These are phyloP conservation scores for Saturnispora mendoncae DNA, from an alignment of 805 yeast genomes.

Conservation along the genomic window DNA sequence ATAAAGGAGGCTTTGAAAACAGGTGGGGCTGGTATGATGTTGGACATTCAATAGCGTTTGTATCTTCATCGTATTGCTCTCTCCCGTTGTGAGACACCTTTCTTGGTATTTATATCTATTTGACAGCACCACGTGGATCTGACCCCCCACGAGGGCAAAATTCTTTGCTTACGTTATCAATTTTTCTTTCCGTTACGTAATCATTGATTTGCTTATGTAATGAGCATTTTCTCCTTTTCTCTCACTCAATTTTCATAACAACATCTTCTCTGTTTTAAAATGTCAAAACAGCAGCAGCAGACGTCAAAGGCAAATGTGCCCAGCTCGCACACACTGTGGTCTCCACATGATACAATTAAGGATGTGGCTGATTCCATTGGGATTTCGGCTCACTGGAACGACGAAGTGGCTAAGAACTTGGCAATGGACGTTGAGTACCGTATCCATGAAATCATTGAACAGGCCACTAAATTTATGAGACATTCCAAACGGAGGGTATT, in stretches of 20 bases:
- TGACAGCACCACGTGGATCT: too few species aligned
- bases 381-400: constrained; percentile 56
- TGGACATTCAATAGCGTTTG: too few species aligned
- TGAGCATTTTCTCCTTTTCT: too few species aligned
- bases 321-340: constrained; percentile 87
- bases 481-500: constrained; percentile 80
- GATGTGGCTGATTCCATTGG: constrained; percentile 95
- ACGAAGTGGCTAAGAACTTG: constrained; percentile 85
- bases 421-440: constrained; percentile 99
- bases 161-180: too few species aligned
- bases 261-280: background rate
- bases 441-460: constrained; percentile 89
- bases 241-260: too few species aligned
- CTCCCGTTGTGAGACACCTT: too few species aligned
- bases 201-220: too few species aligned
- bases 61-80: too few species aligned
- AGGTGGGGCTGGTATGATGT: constrained; percentile 37
- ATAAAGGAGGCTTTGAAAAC: constrained; percentile 39
- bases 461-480: constrained; percentile 92
- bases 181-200: too few species aligned
- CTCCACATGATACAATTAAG: constrained; percentile 92
- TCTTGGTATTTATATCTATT: too few species aligned
- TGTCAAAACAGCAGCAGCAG: background rate
- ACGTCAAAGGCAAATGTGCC: constrained; percentile 35
- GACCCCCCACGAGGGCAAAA: too few species aligned